Evolutionary conservation across 108 stramenopile genomes (phyloP), one percentile per base, ranked within the genome.

Genomic region (Cyclotella sp.): DNA sequence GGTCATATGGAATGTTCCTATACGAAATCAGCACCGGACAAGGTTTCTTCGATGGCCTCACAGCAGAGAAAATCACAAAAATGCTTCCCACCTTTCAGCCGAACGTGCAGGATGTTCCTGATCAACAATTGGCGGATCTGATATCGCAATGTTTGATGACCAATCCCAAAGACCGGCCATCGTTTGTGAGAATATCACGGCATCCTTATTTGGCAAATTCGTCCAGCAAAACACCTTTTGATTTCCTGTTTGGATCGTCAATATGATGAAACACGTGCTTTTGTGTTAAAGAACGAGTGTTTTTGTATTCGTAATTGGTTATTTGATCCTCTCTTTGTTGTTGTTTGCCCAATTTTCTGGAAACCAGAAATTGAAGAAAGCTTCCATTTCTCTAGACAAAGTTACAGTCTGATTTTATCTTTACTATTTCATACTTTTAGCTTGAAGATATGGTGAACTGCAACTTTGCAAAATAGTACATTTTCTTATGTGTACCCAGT

Each of bases 1-100:
- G 95, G 95, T 87, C 85, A 34, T 89, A 85, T 28, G 93, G 95
- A 11, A 93, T 96, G 93, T 70, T 96, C 21, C 65, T 93, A 44
- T 89, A 91, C 63, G 93, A 96, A 65, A 71, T 96, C n/a, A 66
- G 84, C 19, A 92, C 88, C 0, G 93, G 93, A 14, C 28, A 72
- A 49, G 87, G 88, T 5, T 92, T 90, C 85, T 96, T 92, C 75
- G 90, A 90, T 53, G 86, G 84, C 15, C 81, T 86, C 57, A 79
- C 70, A 22, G 90, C 91, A 28, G 75, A 81, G 19, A 81, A 86
- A 60, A 94, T 96, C 51, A 96, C 93, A 39, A 91, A 85, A 58
- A 66, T 64, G 49, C 83, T 96, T 10, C 76, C 72, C 5, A 68
- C 64, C 14, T 90, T 91, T 42, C 61, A 67, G 18, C 75, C 87